Conservation (phyloP, 768 basidiomycete genomes). For the Kwoniella sp. region DNA sequence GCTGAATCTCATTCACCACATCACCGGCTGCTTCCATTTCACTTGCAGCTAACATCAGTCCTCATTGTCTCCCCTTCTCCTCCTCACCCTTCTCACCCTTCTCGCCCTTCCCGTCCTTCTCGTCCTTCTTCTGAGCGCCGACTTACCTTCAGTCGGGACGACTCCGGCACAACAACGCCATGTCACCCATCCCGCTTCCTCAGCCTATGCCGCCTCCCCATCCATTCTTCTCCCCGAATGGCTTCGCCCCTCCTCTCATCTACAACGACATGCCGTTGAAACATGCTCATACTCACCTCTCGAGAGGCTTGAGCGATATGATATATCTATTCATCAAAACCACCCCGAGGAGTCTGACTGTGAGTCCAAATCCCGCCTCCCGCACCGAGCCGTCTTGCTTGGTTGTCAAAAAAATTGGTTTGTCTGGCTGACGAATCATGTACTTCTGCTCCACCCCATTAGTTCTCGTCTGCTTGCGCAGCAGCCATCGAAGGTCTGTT, state of each 20-base stretch:
- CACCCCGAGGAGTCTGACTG: conserved; percentile 11
- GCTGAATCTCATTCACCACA: too few species aligned
- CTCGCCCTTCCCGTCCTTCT: too few species aligned
- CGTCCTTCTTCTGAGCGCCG: too few species aligned
- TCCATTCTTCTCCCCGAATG: background rate
- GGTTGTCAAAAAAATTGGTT: too few species aligned
- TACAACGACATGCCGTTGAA: background rate
- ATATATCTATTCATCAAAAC: conserved; percentile 14
- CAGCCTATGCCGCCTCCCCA: background rate
- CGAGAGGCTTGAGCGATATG: conserved; percentile 12
- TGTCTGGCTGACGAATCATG: background rate
- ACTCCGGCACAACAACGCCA: too few species aligned
- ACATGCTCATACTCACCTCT: background rate
- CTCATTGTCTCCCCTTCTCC: too few species aligned
- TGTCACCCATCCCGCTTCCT: background rate
- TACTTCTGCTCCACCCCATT: background rate
- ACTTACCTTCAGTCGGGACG: too few species aligned
- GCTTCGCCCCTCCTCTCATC: background rate
- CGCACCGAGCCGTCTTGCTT: too few species aligned
- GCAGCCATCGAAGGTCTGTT: conserved; percentile 16
- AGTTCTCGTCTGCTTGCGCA: conserved; percentile 22
- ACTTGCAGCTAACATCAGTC: too few species aligned
- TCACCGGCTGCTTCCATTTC: too few species aligned
- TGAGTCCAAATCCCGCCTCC: background rate
- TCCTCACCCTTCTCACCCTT: too few species aligned